Conservation (phyloP, 352 stramenopile genomes). For the Pythium volutum region DNA sequence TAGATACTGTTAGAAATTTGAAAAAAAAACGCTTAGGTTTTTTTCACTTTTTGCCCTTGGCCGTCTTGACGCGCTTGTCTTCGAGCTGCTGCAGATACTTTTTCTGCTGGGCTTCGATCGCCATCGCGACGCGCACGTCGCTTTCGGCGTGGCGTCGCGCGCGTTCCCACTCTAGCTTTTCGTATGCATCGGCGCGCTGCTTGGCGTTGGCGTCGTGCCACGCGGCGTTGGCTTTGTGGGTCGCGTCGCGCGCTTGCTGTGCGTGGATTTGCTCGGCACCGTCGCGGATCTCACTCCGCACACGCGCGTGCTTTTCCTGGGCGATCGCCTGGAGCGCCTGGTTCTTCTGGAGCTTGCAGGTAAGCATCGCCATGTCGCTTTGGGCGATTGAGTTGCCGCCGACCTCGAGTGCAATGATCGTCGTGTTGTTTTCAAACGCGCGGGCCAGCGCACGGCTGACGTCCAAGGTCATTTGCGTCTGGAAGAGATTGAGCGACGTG, state of each 20-base stretch:
- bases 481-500: constrained; percentile 55
- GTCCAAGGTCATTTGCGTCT: constrained; percentile 52
- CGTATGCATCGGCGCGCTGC: constrained; percentile 38
- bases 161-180: constrained; percentile 52
- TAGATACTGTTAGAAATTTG: neutral
- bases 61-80: constrained; percentile 53
- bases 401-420: constrained; percentile 50
- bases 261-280: constrained; percentile 28
- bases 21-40: neutral
- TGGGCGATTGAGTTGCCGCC: constrained; percentile 44
- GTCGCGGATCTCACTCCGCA: constrained; percentile 29
- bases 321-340: constrained; percentile 28
- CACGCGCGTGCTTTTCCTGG: constrained; percentile 26
- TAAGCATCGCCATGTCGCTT: constrained; percentile 44
- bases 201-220: constrained; percentile 59
- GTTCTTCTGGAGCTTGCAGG: constrained; percentile 42
- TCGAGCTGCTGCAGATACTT: constrained; percentile 44
- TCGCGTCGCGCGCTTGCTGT: constrained; percentile 35
- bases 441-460: constrained; percentile 39
- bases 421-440: constrained; percentile 45
- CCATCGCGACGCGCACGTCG: constrained; percentile 42
- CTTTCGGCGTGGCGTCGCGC: constrained; percentile 36
- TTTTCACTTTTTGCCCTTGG: constrained; percentile 56
- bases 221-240: constrained; percentile 36
- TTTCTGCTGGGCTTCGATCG: constrained; percentile 59